phyloP scores from a whole-genome alignment of 2,329 filamentous ascomycete species.

The Verticillium klebahnii region DNA sequence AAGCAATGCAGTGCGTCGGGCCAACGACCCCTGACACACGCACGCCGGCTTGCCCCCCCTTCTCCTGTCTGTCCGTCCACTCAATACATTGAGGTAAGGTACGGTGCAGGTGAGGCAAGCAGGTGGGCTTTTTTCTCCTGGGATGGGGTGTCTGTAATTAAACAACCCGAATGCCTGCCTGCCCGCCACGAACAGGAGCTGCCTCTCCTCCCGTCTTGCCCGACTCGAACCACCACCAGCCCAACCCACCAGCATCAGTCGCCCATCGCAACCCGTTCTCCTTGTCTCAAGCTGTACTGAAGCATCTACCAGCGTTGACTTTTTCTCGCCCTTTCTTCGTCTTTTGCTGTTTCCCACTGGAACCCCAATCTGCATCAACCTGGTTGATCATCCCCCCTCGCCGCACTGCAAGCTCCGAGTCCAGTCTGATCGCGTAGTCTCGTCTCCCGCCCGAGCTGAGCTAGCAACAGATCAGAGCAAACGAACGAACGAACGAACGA shows the following conservation, averaged over 20 bases:
- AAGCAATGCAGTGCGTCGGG: neutral
- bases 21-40: neutral
- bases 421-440: neutral
- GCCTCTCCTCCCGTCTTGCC: neutral
- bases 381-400: neutral
- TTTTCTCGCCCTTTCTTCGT: neutral
- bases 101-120: neutral
- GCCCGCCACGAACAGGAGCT: neutral
- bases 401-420: neutral
- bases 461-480: neutral
- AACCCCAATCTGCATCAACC: neutral
- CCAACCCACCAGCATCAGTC: neutral
- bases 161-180: neutral
- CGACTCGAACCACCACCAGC: neutral
- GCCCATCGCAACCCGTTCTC: neutral
- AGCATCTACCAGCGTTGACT: neutral
- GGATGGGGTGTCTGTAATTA: neutral
- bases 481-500: neutral
- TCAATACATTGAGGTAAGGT: neutral
- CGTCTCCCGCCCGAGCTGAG: neutral
- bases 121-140: neutral
- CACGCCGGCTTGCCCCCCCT: neutral
- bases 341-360: neutral
- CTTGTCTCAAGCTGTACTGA: neutral
- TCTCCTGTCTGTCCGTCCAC: too few species aligned